Conservation (phyloP, 164 flowering plant species). For the Stephania cephalantha region DNA sequence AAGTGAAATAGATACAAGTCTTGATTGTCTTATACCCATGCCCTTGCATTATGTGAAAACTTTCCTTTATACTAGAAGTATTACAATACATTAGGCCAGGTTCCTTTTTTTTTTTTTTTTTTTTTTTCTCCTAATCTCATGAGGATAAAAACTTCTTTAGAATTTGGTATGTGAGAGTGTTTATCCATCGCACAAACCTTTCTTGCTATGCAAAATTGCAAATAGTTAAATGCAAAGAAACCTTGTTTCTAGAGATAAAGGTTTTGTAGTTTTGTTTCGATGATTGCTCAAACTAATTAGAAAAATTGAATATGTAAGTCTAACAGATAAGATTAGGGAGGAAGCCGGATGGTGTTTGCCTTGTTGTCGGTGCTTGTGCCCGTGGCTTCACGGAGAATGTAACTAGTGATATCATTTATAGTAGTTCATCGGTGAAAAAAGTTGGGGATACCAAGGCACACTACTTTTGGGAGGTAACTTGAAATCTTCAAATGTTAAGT, state of each 20-base stretch:
- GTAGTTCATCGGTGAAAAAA: constrained; percentile 54
- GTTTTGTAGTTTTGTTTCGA: no score
- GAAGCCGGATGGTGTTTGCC: constrained; percentile 94
- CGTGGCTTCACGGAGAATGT: constrained; percentile 72
- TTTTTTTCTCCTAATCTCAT: not conserved
- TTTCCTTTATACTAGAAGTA: no score
- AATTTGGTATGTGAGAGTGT: not conserved
- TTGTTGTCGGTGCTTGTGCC: constrained; percentile 88
- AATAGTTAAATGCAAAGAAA: no score
- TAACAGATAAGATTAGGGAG: constrained; percentile 71
- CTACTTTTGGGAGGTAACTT: constrained; percentile 87
- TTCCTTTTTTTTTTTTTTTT: not conserved
- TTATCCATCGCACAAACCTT: no score
- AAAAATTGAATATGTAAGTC: not conserved
- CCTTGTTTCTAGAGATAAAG: no score
- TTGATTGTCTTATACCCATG: no score
- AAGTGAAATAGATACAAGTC: no score
- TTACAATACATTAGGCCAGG: not conserved
- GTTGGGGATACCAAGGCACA: constrained; percentile 66
- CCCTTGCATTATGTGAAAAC: no score
- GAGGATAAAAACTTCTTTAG: not conserved
- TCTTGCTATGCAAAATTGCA: no score
- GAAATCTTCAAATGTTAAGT: not conserved
- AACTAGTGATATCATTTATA: constrained; percentile 80
- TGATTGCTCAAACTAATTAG: no score